phyloP scores from a whole-genome alignment of 2,329 filamentous ascomycete species.

The Sclerotinia sclerotiorum region DNA sequence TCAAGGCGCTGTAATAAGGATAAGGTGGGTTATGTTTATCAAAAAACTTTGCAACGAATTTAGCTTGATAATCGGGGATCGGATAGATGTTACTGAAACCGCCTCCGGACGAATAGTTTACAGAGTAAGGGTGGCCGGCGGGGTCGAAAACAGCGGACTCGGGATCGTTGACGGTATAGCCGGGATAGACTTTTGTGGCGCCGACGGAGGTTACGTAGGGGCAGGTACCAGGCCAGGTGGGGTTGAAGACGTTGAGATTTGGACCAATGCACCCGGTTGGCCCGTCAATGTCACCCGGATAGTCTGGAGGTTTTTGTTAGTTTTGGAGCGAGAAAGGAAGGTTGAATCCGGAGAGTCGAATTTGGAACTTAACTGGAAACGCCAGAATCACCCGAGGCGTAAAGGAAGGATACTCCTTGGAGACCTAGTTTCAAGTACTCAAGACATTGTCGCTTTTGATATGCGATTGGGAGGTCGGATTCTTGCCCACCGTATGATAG shows the following conservation, averaged over 20 bases:
- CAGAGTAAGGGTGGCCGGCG: slow-evolving; percentile 24
- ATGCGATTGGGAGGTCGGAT: slow-evolving; percentile 51
- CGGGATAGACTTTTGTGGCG: slow-evolving; percentile 37
- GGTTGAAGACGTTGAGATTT: slow-evolving; percentile 52
- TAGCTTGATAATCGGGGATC: slow-evolving; percentile 46
- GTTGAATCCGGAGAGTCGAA: not conserved
- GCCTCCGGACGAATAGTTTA: slow-evolving; percentile 44
- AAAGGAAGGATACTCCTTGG: slow-evolving; percentile 48
- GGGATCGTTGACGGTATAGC: slow-evolving; percentile 42
- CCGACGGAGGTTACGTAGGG: slow-evolving; percentile 47
- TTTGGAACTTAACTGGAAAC: slow-evolving; percentile 40
- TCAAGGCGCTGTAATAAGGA: slow-evolving; percentile 28
- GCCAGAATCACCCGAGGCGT: slow-evolving; percentile 50
- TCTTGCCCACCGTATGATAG: slow-evolving; percentile 57
- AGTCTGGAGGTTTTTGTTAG: slow-evolving; percentile 22
- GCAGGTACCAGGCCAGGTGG: slow-evolving; percentile 45
- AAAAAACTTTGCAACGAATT: slow-evolving; percentile 46
- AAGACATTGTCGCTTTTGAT: slow-evolving; percentile 53
- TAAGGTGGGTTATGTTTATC: slow-evolving; percentile 34
- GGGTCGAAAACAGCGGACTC: slow-evolving; percentile 35
- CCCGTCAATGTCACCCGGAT: slow-evolving; percentile 27
- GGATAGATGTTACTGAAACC: slow-evolving; percentile 51
- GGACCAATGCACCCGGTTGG: slow-evolving; percentile 42
- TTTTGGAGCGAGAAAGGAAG: not conserved
- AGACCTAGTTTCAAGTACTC: slow-evolving; percentile 54